These are phyloP conservation scores for Raddia guianensis DNA, from an alignment of 176 grass and related monocot species.

Conservation along the genomic window DNA sequence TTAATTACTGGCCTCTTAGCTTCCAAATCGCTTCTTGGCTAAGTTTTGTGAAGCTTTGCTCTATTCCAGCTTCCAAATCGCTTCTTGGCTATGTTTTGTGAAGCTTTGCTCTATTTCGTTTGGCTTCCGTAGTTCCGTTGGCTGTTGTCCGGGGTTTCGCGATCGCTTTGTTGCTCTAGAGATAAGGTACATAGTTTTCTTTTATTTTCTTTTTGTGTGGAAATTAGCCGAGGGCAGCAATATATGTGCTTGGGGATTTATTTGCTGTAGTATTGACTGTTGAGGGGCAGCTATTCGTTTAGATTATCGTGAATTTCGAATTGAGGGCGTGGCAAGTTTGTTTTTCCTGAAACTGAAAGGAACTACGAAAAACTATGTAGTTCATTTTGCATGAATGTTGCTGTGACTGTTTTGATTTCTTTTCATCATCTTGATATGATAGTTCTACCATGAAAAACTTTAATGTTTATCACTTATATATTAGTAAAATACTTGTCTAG, in stretches of 20 bases:
- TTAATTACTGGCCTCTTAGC: conserved; percentile 28
- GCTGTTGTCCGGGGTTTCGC: background rate
- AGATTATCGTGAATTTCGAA: background rate
- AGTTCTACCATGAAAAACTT: background rate
- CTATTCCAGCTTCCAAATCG: conserved; percentile 11
- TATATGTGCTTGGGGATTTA: background rate
- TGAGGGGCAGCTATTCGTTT: background rate
- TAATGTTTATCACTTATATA: background rate
- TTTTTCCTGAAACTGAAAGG: background rate
- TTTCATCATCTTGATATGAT: background rate
- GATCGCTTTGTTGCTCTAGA: conserved; percentile 5
- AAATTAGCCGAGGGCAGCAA: background rate
- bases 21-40: background rate
- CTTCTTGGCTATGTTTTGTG: background rate
- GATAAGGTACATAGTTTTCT: background rate
- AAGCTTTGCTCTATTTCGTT: conserved; percentile 7
- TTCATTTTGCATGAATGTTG: conserved; percentile 19
- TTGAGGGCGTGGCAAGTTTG: background rate
- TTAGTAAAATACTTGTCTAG: background rate
- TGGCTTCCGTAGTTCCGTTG: background rate
- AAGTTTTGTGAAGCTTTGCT: background rate
- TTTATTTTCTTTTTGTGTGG: background rate
- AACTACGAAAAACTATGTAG: background rate
- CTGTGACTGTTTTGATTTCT: background rate
- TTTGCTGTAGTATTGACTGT: background rate